phyloP scores from a whole-genome alignment of 2,329 filamentous ascomycete genomes.

The Knufia fluminis region DNA sequence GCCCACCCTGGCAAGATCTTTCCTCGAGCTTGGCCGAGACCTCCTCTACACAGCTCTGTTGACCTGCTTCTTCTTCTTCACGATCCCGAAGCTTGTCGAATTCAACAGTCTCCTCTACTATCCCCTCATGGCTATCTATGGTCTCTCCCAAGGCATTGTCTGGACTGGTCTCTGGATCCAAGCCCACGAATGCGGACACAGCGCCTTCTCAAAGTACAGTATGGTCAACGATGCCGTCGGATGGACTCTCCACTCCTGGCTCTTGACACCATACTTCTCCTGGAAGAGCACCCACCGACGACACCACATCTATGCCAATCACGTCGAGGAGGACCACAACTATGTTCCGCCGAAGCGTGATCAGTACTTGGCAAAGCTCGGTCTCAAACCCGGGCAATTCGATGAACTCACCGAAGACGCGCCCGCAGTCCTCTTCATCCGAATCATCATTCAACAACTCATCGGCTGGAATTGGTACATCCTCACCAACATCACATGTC shows the following conservation, averaged over 20 bases:
- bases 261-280: conserved; percentile 62
- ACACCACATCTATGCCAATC: conserved; percentile 60
- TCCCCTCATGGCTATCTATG: conserved; percentile 44
- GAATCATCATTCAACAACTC: conserved; percentile 53
- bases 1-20: conserved; percentile 43
- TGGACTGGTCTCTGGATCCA: conserved; percentile 63
- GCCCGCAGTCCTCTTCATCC: conserved; percentile 46
- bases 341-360: conserved; percentile 47
- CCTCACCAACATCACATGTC: conserved; percentile 45
- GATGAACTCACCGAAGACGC: conserved; percentile 49
- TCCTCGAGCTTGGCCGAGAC: conserved; percentile 50
- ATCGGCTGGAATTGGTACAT: conserved; percentile 58
- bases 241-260: conserved; percentile 55
- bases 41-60: conserved; percentile 41
- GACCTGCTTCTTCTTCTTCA: conserved; percentile 45
- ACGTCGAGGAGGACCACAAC: conserved; percentile 59
- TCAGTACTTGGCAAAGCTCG: conserved; percentile 29
- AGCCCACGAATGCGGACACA: conserved; percentile 63
- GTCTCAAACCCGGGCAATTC: conserved; percentile 42
- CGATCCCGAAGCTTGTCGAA: conserved; percentile 36
- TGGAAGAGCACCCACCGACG: conserved; percentile 63
- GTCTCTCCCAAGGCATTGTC: conserved; percentile 55
- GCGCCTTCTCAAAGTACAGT: conserved; percentile 52
- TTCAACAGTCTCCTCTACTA: conserved; percentile 25
- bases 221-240: conserved; percentile 53